These are phyloP conservation scores for Xylaria flabelliformis DNA, from an alignment of 495 filamentous ascomycete species.

Conservation along the genomic window DNA sequence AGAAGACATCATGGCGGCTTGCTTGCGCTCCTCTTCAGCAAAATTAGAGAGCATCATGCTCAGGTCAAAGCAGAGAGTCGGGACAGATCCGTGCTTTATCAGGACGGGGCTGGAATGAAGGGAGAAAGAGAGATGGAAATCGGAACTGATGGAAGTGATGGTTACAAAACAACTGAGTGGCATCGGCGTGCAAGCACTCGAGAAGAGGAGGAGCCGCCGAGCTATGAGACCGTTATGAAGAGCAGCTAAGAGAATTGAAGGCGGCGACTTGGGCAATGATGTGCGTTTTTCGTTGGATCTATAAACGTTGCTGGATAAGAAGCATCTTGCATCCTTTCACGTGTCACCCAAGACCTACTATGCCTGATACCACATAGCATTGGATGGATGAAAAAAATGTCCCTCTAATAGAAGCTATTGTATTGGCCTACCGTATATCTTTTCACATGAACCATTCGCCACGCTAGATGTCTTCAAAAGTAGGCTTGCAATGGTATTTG, in stretches of 20 bases:
- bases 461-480: too few relatives aligned
- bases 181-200: not conserved
- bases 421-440: constrained; percentile 7
- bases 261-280: not conserved
- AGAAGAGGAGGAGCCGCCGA: not conserved
- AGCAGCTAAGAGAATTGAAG: not conserved
- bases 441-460: not conserved
- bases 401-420: too few relatives aligned
- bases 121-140: not conserved
- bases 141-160: not conserved
- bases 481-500: not conserved
- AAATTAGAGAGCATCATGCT: not conserved
- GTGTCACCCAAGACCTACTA: not conserved
- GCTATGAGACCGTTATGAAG: constrained; percentile 2
- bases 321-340: not conserved
- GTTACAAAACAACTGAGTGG: not conserved
- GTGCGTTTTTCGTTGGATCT: not conserved
- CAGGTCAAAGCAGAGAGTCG: not conserved
- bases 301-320: not conserved
- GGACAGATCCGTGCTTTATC: not conserved
- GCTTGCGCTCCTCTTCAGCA: not conserved
- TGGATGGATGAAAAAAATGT: not conserved
- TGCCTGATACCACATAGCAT: not conserved
- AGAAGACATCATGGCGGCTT: not conserved
- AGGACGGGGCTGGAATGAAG: not conserved